Percentiles rank a stretch among this genome's conserved stretches.
Evolutionary conservation across 2,329 filamentous ascomycete species (phyloP).

Genomic region (Aspergillus sergii): DNA sequence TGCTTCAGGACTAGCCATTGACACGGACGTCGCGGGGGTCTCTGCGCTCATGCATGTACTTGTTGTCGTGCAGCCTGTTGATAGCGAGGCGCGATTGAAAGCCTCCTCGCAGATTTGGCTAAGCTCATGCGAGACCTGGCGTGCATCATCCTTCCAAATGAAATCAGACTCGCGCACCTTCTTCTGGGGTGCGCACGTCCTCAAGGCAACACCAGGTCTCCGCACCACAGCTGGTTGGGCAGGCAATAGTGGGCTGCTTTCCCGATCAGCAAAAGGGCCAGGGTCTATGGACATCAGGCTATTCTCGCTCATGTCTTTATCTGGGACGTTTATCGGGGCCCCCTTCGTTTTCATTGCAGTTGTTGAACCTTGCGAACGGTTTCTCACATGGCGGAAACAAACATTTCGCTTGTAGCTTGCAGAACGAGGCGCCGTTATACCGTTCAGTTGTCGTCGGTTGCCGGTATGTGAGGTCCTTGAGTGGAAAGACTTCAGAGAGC

Average conservation of each 20-base stretch:
- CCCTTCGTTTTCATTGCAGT: slow-evolving; percentile 24
- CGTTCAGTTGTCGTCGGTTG: slow-evolving; percentile 43
- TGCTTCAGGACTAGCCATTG: slow-evolving; percentile 35
- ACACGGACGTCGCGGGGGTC: slow-evolving; percentile 54
- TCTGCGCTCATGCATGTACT: slow-evolving; percentile 47
- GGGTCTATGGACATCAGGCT: slow-evolving; percentile 26
- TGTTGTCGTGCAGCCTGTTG: slow-evolving; percentile 52
- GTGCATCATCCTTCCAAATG: slow-evolving; percentile 73
- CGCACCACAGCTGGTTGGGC: slow-evolving; percentile 43
- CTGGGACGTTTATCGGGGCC: slow-evolving; percentile 18
- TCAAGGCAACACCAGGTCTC: slow-evolving; percentile 31
- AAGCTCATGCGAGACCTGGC: slow-evolving; percentile 81
- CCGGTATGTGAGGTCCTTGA: slow-evolving; percentile 54
- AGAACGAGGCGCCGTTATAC: slow-evolving; percentile 43
- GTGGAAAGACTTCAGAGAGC: slow-evolving; percentile 41
- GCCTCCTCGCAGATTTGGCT: slow-evolving; percentile 91
- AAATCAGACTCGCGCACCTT: slow-evolving; percentile 48
- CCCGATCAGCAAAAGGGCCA: slow-evolving; percentile 25
- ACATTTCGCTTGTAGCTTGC: slow-evolving; percentile 63
- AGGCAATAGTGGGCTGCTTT: slow-evolving; percentile 43
- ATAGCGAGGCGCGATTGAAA: slow-evolving; percentile 71
- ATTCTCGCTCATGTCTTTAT: slow-evolving; percentile 26
- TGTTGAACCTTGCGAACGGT: slow-evolving; percentile 35
- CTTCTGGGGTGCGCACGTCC: slow-evolving; percentile 41
- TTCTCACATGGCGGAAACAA: slow-evolving; percentile 62